phyloP scores from a whole-genome alignment of 2,329 filamentous ascomycete species.

The Zymoseptoria brevis region DNA sequence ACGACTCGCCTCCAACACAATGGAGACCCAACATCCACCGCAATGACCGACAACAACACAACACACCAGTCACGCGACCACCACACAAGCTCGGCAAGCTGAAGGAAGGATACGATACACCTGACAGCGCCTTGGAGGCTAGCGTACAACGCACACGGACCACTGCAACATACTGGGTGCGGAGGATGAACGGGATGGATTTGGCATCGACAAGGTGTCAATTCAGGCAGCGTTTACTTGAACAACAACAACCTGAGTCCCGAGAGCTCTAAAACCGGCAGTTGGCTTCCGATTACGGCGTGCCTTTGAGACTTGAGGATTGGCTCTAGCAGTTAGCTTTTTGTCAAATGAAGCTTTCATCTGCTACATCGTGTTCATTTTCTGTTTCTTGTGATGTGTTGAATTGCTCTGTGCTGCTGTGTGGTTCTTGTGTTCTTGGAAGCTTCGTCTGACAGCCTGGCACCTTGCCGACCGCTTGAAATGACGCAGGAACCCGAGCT shows the following conservation, averaged over 20 bases:
- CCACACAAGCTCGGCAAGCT: slow-evolving; percentile 20
- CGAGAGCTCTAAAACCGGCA: slow-evolving; percentile 25
- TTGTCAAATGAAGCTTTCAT: slow-evolving; percentile 9
- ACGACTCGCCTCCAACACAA: slow-evolving; percentile 35
- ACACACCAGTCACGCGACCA: slow-evolving; percentile 26
- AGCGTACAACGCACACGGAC: slow-evolving; percentile 10
- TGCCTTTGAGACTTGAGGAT: slow-evolving; percentile 22
- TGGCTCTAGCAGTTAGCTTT: slow-evolving; percentile 11
- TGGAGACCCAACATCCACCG: slow-evolving; percentile 19
- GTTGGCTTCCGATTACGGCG: slow-evolving; percentile 4
- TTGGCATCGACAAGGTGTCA: slow-evolving; percentile 13
- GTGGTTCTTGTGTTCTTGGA: background rate
- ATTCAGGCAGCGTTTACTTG: slow-evolving; percentile 8
- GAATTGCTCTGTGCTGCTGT: no score
- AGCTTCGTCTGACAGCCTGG: background rate
- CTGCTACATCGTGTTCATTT: slow-evolving; percentile 6
- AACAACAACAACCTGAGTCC: background rate
- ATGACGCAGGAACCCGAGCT: background rate
- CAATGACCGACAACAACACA: slow-evolving; percentile 7
- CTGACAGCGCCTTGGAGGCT: slow-evolving; percentile 23
- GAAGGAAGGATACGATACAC: slow-evolving; percentile 29
- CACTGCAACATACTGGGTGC: slow-evolving; percentile 7
- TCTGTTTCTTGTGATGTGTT: background rate
- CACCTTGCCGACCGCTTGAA: background rate
- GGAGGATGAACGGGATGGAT: slow-evolving; percentile 10